Evolutionary conservation across 768 basidiomycete genomes (phyloP), one percentile per base, ranked within the genome.

Genomic region (Cyathus striatus): DNA sequence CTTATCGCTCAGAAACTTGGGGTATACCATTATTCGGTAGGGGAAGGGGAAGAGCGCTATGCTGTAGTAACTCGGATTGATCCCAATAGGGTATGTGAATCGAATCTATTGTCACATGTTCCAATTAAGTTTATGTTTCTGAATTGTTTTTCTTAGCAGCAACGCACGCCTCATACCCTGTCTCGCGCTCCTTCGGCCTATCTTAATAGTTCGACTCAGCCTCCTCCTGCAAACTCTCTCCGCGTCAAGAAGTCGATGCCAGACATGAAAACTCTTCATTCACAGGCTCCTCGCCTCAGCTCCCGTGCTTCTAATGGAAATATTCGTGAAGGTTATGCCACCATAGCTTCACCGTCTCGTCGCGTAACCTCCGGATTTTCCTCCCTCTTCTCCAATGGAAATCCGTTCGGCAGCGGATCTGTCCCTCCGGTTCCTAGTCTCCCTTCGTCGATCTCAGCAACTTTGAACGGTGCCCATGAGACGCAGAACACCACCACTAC

Each of bases 221-320:
- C 59, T 44, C 66, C 64, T 45, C 67, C 69, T 51, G 70, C 63
- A 50, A 73, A 69, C 37, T 70, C 80, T 32, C 76, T 97, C 42
- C 83, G 94, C 32, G 81, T 85, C 63, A 98, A 98, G 74, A 96
- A 96, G 68, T 95, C 92, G 18, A 98, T 98, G 96, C 96, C 96
- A 2, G 92, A 97, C 64, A 83, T 97, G 81, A 90, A 90, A 68
- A 86, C 86, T 13, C 64, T 91, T 49, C 89, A 90, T 47, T 72
- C 82, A 14, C 81, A 83, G 54, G 83, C 84, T 1, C 89, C 87
- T 24, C 84, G 89, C 40, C 76, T 92, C 37, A 79, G 69, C 44
- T 83, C 85, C 13, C 85, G 89, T 47, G 75, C 88, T 14, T 92
- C 89, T 37, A 92, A 90, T 59, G 88, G 89, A 43, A 92, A 92